phyloP scores from a whole-genome alignment of 257 asterid species.

The Gentiana straminea region DNA sequence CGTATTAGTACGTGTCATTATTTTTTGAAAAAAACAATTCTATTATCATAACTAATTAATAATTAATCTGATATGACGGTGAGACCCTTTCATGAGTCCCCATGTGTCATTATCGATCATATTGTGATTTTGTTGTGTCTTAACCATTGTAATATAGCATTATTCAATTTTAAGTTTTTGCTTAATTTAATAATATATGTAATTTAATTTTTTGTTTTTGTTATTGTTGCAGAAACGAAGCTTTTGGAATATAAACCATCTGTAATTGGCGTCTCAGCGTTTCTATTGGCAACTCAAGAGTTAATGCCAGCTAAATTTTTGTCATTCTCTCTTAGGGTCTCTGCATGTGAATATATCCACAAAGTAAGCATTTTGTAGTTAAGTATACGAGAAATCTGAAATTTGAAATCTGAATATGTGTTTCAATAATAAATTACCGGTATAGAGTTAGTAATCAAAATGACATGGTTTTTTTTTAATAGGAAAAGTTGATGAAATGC shows the following conservation, averaged over 20 bases:
- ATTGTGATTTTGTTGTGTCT: no score
- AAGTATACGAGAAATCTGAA: background rate
- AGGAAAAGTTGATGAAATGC: constrained; percentile 38
- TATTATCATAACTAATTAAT: no score
- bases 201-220: background rate
- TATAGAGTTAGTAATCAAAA: background rate
- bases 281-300: constrained; percentile 36
- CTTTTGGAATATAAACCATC: constrained; percentile 42
- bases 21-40: no score
- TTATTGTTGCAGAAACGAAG: constrained; percentile 25
- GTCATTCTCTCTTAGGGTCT: constrained; percentile 25
- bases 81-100: no score
- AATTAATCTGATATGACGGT: no score
- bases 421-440: no score
- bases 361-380: constrained; percentile 18
- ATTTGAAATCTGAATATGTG: background rate
- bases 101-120: no score
- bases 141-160: no score
- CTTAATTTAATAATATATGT: background rate
- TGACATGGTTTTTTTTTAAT: background rate
- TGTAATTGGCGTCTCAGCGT: constrained; percentile 42
- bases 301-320: constrained; percentile 22
- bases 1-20: no score
- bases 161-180: no score
- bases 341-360: constrained; percentile 23